phyloP scores from a whole-genome alignment of 306 rosid species.

The Trifolium subterraneum region DNA sequence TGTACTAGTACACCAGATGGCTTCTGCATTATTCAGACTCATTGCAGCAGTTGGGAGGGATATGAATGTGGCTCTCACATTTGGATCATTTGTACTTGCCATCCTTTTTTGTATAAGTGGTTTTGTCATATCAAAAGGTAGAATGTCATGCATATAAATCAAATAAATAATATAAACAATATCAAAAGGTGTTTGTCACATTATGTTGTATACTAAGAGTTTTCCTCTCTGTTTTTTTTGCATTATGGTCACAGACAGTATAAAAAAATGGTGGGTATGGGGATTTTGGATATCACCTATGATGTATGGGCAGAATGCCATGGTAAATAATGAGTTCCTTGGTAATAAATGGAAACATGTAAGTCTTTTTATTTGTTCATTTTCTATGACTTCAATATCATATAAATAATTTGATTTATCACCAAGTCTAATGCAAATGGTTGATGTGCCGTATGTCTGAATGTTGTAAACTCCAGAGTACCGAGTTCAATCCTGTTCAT shows the following conservation, averaged over 20 bases:
- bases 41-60: slow-evolving; percentile 67
- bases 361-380: slow-evolving; percentile 23
- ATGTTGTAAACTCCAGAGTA: background rate
- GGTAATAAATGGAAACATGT: slow-evolving; percentile 56
- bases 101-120: slow-evolving; percentile 63
- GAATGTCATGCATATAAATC: slow-evolving; percentile 19
- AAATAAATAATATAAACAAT: background rate
- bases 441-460: background rate
- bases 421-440: background rate
- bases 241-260: slow-evolving; percentile 40
- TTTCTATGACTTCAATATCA: slow-evolving; percentile 13
- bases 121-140: slow-evolving; percentile 69
- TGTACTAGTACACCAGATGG: slow-evolving; percentile 63
- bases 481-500: background rate
- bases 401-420: slow-evolving; percentile 5
- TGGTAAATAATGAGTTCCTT: slow-evolving; percentile 53
- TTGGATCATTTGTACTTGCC: slow-evolving; percentile 52
- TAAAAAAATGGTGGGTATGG: slow-evolving; percentile 63
- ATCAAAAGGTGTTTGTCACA: background rate
- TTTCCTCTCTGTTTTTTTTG: slow-evolving; percentile 4
- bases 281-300: slow-evolving; percentile 59
- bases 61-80: slow-evolving; percentile 56
- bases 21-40: slow-evolving; percentile 54
- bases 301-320: slow-evolving; percentile 56
- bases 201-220: slow-evolving; percentile 20